phyloP scores from a whole-genome alignment of 2,329 filamentous ascomycete genomes.

The Incumbomyces delicatus region DNA sequence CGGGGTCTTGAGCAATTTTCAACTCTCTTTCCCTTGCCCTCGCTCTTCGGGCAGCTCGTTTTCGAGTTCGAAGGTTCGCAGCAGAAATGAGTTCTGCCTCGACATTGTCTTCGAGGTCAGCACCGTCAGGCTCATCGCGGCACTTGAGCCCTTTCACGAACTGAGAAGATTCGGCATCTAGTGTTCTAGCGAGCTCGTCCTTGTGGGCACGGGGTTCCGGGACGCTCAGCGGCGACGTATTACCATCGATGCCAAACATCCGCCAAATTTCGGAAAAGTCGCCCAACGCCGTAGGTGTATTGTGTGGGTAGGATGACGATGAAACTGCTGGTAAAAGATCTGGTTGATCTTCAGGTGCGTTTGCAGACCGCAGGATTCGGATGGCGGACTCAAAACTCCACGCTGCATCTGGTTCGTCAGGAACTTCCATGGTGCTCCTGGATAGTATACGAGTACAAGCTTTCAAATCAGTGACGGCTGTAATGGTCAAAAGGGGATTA shows the following conservation, averaged over 20 bases:
- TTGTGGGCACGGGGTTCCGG: neutral
- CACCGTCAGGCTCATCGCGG: conserved; percentile 25
- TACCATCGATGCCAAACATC: neutral
- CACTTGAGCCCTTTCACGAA: conserved; percentile 23
- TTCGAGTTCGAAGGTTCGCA: conserved; percentile 17
- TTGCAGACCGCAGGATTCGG: neutral
- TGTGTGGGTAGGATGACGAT: neutral
- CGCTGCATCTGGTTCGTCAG: neutral
- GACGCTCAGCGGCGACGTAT: neutral
- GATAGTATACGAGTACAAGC: no score
- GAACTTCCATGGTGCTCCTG: no score
- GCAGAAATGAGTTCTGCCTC: conserved; percentile 12
- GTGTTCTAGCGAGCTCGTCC: neutral
- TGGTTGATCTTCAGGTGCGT: neutral
- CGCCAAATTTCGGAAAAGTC: conserved; percentile 4
- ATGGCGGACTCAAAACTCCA: conserved; percentile 6
- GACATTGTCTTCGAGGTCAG: conserved; percentile 24
- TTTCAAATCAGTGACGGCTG: no score
- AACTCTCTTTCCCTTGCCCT: conserved; percentile 19
- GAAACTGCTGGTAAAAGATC: neutral
- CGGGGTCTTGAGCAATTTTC: conserved; percentile 1
- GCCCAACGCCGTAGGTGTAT: neutral
- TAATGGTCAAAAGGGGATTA: conserved; percentile 1
- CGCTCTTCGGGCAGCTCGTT: conserved; percentile 20
- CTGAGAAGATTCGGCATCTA: conserved; percentile 10